A percentile compares a stretch with the other conserved stretches of the same genome.
Evolutionary conservation across 2,329 filamentous ascomycete species (phyloP).

Genomic region (Pseudocercospora cruenta): DNA sequence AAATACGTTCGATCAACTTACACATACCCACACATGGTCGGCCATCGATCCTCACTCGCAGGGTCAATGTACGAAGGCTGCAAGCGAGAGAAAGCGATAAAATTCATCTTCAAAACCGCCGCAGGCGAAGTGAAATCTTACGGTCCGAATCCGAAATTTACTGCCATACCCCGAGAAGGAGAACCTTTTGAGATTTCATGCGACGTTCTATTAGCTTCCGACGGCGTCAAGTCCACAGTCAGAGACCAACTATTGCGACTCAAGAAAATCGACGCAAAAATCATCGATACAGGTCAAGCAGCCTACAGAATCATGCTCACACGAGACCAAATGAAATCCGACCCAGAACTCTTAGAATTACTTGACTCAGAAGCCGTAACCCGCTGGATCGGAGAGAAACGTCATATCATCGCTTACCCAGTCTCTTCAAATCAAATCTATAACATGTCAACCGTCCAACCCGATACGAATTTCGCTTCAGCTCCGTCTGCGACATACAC

Average conservation of each 20-base stretch:
- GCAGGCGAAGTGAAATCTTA: slow-evolving; percentile 63
- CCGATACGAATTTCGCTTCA: slow-evolving; percentile 62
- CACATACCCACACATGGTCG: slow-evolving; percentile 77
- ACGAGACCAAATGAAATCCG: slow-evolving; percentile 66
- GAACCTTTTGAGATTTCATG: slow-evolving; percentile 57
- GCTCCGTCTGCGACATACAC: slow-evolving; percentile 65
- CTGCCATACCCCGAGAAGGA: slow-evolving; percentile 58
- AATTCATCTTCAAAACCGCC: slow-evolving; percentile 67
- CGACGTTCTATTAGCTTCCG: slow-evolving; percentile 51
- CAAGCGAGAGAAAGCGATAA: slow-evolving; percentile 63
- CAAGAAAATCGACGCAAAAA: slow-evolving; percentile 56
- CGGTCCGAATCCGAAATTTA: slow-evolving; percentile 63
- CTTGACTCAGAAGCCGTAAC: slow-evolving; percentile 69
- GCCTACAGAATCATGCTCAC: slow-evolving; percentile 79
- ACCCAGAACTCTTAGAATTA: slow-evolving; percentile 69
- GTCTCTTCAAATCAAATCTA: slow-evolving; percentile 69
- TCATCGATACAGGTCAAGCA: slow-evolving; percentile 73
- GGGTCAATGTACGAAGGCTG: slow-evolving; percentile 72
- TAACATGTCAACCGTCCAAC: slow-evolving; percentile 67
- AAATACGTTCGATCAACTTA: slow-evolving; percentile 69
- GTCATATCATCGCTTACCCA: slow-evolving; percentile 79
- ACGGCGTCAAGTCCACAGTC: slow-evolving; percentile 54
- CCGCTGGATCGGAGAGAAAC: slow-evolving; percentile 74
- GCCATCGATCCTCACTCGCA: slow-evolving; percentile 74
- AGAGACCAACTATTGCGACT: slow-evolving; percentile 58